Evolutionary conservation across 495 filamentous ascomycete genomes (phyloP).

Genomic region (Aspergillus cristatus): DNA sequence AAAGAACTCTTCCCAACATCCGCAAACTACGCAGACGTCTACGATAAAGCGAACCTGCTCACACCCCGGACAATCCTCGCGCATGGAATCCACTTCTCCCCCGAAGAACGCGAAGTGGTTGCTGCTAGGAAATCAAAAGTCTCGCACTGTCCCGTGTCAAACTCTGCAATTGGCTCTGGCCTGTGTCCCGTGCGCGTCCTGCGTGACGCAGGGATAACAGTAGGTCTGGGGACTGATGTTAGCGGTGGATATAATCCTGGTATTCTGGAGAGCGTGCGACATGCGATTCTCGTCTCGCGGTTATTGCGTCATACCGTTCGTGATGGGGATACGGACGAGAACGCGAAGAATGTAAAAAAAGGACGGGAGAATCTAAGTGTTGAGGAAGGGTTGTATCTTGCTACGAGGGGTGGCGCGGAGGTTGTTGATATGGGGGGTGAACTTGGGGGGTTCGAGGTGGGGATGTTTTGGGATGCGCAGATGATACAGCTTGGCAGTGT

Average conservation of each 20-base stretch:
- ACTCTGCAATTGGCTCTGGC: conserved; percentile 69
- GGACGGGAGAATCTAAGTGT: conserved; percentile 53
- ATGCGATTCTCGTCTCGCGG: conserved; percentile 66
- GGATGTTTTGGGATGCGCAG: conserved; percentile 80
- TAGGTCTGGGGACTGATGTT: conserved; percentile 86
- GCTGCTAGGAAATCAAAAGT: conserved; percentile 52
- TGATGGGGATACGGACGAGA: background rate
- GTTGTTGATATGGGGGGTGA: conserved; percentile 56
- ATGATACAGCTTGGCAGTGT: conserved; percentile 44
- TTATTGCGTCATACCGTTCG: conserved; percentile 21
- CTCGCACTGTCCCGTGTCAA: conserved; percentile 79
- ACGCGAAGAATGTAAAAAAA: conserved; percentile 4
- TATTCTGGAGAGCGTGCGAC: conserved; percentile 69
- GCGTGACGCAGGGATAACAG: conserved; percentile 62
- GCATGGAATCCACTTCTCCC: conserved; percentile 69
- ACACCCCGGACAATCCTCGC: conserved; percentile 70
- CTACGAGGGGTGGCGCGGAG: conserved; percentile 57
- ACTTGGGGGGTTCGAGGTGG: conserved; percentile 66
- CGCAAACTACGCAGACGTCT: conserved; percentile 63
- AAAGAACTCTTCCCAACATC: conserved; percentile 55
- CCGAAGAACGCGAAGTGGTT: conserved; percentile 55
- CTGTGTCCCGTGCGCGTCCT: conserved; percentile 60
- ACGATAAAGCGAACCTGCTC: conserved; percentile 63
- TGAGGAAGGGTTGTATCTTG: conserved; percentile 83
- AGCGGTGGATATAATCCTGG: conserved; percentile 74